Evolutionary conservation across 345 rosid species (phyloP).

Genomic region (Populus alba): DNA sequence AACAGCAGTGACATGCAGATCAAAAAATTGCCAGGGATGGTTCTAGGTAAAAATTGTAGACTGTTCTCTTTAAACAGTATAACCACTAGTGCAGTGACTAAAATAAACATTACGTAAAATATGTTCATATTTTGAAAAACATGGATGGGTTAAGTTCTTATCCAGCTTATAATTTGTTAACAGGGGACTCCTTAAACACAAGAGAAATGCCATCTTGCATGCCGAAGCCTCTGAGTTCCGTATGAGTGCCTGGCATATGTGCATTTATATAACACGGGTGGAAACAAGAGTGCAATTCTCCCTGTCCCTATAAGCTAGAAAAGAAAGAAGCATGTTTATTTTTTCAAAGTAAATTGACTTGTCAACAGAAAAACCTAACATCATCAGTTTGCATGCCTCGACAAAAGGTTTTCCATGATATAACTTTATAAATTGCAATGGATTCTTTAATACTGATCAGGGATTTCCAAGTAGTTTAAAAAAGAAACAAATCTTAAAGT

Average conservation of each 20-base stretch:
- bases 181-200: neutral
- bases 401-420: neutral
- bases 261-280: neutral
- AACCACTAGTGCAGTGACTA: too few relatives aligned
- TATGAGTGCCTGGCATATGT: too few relatives aligned
- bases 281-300: neutral
- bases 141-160: neutral
- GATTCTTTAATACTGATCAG: neutral
- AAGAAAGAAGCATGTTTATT: neutral
- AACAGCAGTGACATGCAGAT: too few relatives aligned
- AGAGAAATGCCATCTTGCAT: neutral
- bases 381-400: neutral
- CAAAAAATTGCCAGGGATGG: too few relatives aligned
- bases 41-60: too few relatives aligned
- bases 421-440: neutral
- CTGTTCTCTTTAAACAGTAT: too few relatives aligned
- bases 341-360: neutral
- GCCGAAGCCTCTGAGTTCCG: neutral
- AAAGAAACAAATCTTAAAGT: too few relatives aligned
- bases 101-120: too few relatives aligned
- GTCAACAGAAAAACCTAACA: neutral
- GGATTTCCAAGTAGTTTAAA: neutral
- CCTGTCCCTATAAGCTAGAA: too few relatives aligned
- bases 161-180: slow-evolving; percentile 4
- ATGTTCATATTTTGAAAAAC: neutral